A percentile compares a stretch with the other conserved stretches of the same genome.
phyloP scores from a whole-genome alignment of 192 early-diverging fungal species.

The Pilobolus umbonatus region DNA sequence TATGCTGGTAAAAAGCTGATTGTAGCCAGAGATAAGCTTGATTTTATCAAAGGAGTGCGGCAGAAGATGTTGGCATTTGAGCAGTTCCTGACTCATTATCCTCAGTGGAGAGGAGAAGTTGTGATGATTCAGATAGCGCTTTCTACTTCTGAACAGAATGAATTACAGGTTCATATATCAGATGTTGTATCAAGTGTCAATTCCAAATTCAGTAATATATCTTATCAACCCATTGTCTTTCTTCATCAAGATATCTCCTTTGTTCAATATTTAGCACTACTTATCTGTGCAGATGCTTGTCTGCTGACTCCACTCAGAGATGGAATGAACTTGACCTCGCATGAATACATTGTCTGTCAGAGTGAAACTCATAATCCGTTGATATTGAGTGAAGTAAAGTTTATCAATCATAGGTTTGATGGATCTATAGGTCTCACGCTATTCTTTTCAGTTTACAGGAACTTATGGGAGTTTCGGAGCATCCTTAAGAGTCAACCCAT shows the following conservation, averaged over 20 bases:
- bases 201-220: slow-evolving; percentile 84
- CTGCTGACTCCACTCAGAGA: slow-evolving; percentile 90
- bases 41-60: slow-evolving; percentile 92
- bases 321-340: slow-evolving; percentile 96
- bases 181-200: slow-evolving; percentile 93
- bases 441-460: slow-evolving; percentile 73
- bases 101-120: slow-evolving; percentile 89
- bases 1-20: slow-evolving; percentile 93
- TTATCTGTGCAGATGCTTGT: slow-evolving; percentile 83
- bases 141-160: slow-evolving; percentile 89
- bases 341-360: slow-evolving; percentile 93
- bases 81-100: slow-evolving; percentile 77
- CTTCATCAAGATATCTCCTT: slow-evolving; percentile 90
- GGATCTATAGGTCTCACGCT: not conserved
- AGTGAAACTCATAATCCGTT: slow-evolving; percentile 75
- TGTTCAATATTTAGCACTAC: slow-evolving; percentile 84
- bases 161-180: slow-evolving; percentile 77
- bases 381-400: slow-evolving; percentile 82
- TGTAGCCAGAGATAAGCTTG: slow-evolving; percentile 93
- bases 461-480: slow-evolving; percentile 88
- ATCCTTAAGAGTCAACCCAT: slow-evolving; percentile 89
- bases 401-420: not conserved
- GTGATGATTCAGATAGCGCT: slow-evolving; percentile 93
- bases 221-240: slow-evolving; percentile 86
- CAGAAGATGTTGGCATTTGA: slow-evolving; percentile 95